Evolutionary conservation across 768 basidiomycete species (phyloP).

Genomic region (Leccinum disarticulatum): DNA sequence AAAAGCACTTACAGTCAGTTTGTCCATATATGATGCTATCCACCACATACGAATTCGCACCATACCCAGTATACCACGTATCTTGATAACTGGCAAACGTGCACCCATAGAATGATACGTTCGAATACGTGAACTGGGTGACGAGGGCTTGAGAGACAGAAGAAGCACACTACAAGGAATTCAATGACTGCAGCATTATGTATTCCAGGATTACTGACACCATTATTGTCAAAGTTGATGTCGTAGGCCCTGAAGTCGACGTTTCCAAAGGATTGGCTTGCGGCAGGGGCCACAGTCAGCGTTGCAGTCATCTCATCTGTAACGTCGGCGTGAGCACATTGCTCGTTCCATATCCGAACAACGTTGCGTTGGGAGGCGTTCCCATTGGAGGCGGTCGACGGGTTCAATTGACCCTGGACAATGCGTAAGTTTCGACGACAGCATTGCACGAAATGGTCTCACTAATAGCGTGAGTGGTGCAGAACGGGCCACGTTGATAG

Average conservation of each 20-base stretch:
- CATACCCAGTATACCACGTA: slow-evolving; percentile 63
- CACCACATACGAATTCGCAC: slow-evolving; percentile 57
- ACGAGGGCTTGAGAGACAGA: slow-evolving; percentile 62
- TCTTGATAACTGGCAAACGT: slow-evolving; percentile 35
- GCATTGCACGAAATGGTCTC: background rate
- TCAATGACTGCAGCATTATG: background rate
- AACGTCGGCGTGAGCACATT: slow-evolving; percentile 41
- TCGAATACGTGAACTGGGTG: slow-evolving; percentile 61
- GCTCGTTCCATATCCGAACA: slow-evolving; percentile 53
- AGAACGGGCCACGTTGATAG: slow-evolving; percentile 35
- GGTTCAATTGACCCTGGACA: slow-evolving; percentile 50
- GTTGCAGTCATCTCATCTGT: slow-evolving; percentile 62
- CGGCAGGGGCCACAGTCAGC: slow-evolving; percentile 53
- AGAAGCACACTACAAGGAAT: slow-evolving; percentile 25
- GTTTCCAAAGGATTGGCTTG: slow-evolving; percentile 50
- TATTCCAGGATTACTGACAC: slow-evolving; percentile 36
- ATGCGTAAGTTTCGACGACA: slow-evolving; percentile 3
- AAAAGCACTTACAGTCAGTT: slow-evolving; percentile 52
- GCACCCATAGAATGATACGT: slow-evolving; percentile 65
- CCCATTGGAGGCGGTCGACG: slow-evolving; percentile 37
- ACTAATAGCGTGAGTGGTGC: slow-evolving; percentile 60
- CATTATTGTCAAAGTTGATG: slow-evolving; percentile 64
- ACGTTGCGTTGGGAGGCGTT: slow-evolving; percentile 47
- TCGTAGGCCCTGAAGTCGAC: slow-evolving; percentile 64
- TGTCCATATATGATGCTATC: slow-evolving; percentile 67